Base-by-base conservation (phyloP, 176 grass and related monocot genomes). In the Oryza rufipogon region DNA sequence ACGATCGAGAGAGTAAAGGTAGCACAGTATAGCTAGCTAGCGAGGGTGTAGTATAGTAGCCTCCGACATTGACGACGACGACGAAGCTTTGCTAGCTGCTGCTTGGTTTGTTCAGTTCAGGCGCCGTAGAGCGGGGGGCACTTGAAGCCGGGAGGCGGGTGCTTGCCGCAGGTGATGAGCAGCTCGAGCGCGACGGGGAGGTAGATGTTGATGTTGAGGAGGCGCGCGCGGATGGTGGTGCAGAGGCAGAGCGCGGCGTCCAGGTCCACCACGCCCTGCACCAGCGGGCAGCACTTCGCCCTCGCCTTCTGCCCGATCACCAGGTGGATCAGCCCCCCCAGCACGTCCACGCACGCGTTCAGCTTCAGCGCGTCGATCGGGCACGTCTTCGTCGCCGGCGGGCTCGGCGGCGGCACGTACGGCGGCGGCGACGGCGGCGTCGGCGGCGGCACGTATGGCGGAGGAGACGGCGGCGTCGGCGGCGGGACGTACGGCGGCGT, bases 161-260 rank as follows among this genome's bases (percentile, higher is more conserved):
- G 84, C 86, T 96, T 96, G 23, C 87, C 91, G 77, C 91, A 96
- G 41, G 80, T 84, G 77, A 96, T 80, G 77, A 96, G 91, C 73
- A 96, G 85, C 48, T 89, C 82, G 76, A 96, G 87, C 66, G 91
- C 91, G 60, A 96, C 42, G 41, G 91, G 94, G 72, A 96, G 89
- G 79, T 87, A 80, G 86, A 96, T 74, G 84, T 78, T 82, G 84
- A 96, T 87, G 83, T 77, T 89, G 80, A 96, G 94, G 13, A 91
- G 70, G 56, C 83, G 85, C 6, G 64, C 47, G n/a, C 86, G 89
- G 56, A 96, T 77, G 47, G 91, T 89, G 52, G 91, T 96, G 89
- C 94, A 96, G 17, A 96, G 91, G 83, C 94, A 96, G 9, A 96
- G 81, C 87, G 94, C 94, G 14, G 94, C 91, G 85, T 96, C 94